These are phyloP conservation scores for Neurospora africana DNA, from an alignment of 495 filamentous ascomycete species.

Conservation along the genomic window DNA sequence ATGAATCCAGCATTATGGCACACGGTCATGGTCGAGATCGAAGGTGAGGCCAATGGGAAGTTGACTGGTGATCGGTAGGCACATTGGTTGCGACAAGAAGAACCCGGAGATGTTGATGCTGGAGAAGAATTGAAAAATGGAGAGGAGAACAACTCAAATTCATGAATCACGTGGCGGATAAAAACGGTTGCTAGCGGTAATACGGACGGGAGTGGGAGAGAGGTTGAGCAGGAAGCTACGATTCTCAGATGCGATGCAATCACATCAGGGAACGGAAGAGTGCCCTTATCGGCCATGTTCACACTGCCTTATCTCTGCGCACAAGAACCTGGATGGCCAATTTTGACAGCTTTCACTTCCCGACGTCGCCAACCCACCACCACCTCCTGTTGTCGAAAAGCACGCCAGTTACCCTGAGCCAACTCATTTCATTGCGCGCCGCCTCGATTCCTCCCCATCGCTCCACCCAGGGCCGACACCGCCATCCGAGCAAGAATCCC, in stretches of 20 bases:
- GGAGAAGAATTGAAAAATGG: background rate
- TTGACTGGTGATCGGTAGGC: background rate
- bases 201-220: too few species aligned
- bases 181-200: too few species aligned
- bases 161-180: too few species aligned
- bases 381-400: background rate
- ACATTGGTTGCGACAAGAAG: background rate
- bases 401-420: background rate
- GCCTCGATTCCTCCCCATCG: background rate
- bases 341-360: background rate
- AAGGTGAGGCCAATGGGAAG: background rate
- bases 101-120: background rate
- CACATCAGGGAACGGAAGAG: too few species aligned
- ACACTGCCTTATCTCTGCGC: background rate
- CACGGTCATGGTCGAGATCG: background rate
- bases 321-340: background rate
- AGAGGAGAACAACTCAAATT: too few species aligned
- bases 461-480: background rate
- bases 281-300: background rate
- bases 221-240: background rate
- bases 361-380: background rate
- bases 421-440: background rate
- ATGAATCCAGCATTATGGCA: background rate
- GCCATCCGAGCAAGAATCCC: background rate
- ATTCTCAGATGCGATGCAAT: too few species aligned